Evolutionary conservation across 306 rosid species (phyloP).

Genomic region (Astragalus glycyphyllos): DNA sequence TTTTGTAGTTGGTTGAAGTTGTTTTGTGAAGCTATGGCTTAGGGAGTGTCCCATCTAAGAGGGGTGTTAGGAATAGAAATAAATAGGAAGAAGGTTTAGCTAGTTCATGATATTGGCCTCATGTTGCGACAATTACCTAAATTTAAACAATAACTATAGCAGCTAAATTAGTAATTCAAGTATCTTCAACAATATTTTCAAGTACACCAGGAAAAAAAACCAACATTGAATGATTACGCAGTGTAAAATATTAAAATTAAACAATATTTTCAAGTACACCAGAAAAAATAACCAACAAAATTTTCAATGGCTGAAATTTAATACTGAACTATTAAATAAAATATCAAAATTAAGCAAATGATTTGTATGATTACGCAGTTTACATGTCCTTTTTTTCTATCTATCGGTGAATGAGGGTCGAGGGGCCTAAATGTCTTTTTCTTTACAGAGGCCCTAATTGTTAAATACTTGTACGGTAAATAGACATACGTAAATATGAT

Average conservation of each 20-base stretch:
- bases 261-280: no score
- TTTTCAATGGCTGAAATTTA: no score
- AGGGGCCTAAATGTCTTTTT: no score
- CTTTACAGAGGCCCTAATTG: no score
- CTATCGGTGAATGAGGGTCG: no score
- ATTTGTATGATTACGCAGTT: not conserved
- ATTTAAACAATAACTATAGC: not conserved
- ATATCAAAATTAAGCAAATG: not conserved
- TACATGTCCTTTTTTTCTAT: no score
- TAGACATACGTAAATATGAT: no score
- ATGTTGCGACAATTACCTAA: not conserved
- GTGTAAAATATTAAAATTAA: no score
- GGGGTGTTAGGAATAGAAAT: conserved; percentile 6
- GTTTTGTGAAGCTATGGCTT: conserved; percentile 24
- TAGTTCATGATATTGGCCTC: not conserved
- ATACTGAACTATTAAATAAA: not conserved
- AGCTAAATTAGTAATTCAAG: not conserved
- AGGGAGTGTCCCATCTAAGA: not conserved
- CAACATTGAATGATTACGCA: no score
- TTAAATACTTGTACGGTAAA: no score
- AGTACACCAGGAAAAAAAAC: not conserved
- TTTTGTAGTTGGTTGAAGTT: conserved; percentile 17
- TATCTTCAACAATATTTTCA: not conserved
- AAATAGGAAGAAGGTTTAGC: not conserved
- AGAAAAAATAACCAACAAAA: no score